Evolutionary conservation across 75 land plant genomes (phyloP), one percentile per base, ranked within the genome.

Genomic region (Cryptomeria japonica): DNA sequence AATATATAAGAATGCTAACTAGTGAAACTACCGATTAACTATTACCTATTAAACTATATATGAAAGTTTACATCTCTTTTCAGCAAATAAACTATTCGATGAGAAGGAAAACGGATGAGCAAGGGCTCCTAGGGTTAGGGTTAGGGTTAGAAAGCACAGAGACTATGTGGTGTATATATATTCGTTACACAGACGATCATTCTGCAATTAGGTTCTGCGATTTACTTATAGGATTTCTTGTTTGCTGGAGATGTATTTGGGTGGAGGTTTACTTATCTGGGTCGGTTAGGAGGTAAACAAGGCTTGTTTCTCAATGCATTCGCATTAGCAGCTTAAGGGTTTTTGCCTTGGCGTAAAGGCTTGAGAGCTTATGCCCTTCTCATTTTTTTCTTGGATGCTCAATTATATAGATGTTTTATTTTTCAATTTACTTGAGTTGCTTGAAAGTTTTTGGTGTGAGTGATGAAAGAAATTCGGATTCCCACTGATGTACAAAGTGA

Each of bases 241-340:
- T 6, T 64, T 64, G 1, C 6, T 25, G 25, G 61, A 18, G 4
- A 3, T 58, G 5, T 58, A 0, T 18, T 58, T 2, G 4, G 5
- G 25, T 0, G 64, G 19, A 58, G 64, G 5, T 58, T 18, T 0
- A 22, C 5, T 18, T 5, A 73, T 11, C 5, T 3, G 77, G 86
- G 70, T 88, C 87, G 6, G 14, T 88, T 87, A 88, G 55, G 83
- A 88, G 22, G 49, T 19, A 34, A 18, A 36, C 0, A 89, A 89
- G 90, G 90, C 89, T 53, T 70, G 89, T 89, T 89, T 89, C 90
- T 87, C 88, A 88, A 56, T 84, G 84, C 89, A 89, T 89, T 84
- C 89, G 90, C 90, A 87, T 86, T 87, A 80, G 86, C 90, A 88
- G 89, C 86, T 86, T 56, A n/a, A 87, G 88, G 49, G 90, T 83